These are phyloP conservation scores for Hanseniaspora taiwanica DNA, from an alignment of 805 yeast species.

Conservation along the genomic window DNA sequence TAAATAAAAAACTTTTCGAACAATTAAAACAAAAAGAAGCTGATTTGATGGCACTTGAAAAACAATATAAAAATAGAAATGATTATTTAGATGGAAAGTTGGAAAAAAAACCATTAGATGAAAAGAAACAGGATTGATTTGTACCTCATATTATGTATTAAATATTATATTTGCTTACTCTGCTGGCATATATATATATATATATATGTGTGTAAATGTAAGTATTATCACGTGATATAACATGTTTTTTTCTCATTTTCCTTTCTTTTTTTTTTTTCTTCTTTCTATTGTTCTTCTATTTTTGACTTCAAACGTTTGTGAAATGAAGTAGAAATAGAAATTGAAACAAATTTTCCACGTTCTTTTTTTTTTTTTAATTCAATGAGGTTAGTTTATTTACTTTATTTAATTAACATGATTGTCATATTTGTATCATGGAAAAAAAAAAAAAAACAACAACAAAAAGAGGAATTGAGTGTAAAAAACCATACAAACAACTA, in stretches of 20 bases:
- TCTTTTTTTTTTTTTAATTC: too few relatives aligned
- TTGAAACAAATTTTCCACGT: too few relatives aligned
- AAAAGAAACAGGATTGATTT: slow-evolving; percentile 14
- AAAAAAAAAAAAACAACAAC: neutral
- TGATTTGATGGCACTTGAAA: slow-evolving; percentile 30
- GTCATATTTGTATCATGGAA: too few relatives aligned
- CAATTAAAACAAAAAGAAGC: slow-evolving; percentile 28
- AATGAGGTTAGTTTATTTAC: too few relatives aligned
- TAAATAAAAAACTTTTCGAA: slow-evolving; percentile 19
- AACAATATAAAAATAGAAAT: slow-evolving; percentile 32
- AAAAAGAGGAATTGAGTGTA: neutral
- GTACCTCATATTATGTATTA: too few relatives aligned
- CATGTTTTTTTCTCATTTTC: neutral
- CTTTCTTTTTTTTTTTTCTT: neutral
- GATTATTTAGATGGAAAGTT: slow-evolving; percentile 30
- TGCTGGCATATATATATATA: neutral
- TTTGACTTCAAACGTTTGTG: neutral
- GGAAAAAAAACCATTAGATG: slow-evolving; percentile 20
- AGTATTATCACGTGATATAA: too few relatives aligned
- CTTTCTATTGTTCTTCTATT: neutral
- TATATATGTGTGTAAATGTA: too few relatives aligned
- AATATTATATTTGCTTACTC: neutral
- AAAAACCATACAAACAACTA: slow-evolving; percentile 4
- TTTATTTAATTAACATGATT: too few relatives aligned
- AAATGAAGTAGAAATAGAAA: neutral